Base-by-base conservation (phyloP, 2,329 filamentous ascomycete species). In the Penicillium sp. region DNA sequence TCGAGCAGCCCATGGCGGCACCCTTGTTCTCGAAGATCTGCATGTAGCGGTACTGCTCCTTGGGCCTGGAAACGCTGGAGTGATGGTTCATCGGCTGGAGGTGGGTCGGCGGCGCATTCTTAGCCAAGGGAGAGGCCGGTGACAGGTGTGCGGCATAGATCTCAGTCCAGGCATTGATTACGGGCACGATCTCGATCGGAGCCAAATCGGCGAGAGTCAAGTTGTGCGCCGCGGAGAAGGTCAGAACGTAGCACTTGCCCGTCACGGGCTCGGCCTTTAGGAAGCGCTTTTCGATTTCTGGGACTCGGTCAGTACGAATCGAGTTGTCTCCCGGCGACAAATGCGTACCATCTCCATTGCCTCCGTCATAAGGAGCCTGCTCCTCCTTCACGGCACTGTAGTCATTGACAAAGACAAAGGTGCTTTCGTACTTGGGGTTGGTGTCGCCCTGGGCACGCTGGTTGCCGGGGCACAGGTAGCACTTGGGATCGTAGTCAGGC, bases 11-110 rank as follows among this genome's bases (percentile, higher is more conserved):
- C 94, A 99, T 99, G 10, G 92, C 90, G 1, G 89, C 85, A 46
- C 94, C 94, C 75, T 99, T 99, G 79, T 99, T 99, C 76, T 99
- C 94, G 57, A 99, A 99, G 58, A 99, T 97, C 70, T 99, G 94
- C 92, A 99, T 96, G 75, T 95, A 97, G 48, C 88, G 84, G 64
- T 95, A 90, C 73, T 95, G 90, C 47, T 88, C 82, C 46, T 80
- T 84, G 4, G 90, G 87, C 25, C 75, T 74, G 7, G 74, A 61
- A 16, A 81, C 68, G 44, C 65, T 66, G 20, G 74, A 69, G 11
- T 76, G 72, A 9, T 76, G 71, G 20, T 75, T 73, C 33, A 76
- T 69, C 8, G 79, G 75, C 6, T 78, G 72, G 33, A 81, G 64
- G 6, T 75, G 75, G 8, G 75, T 78, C 4, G 76, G 70, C 13